phyloP scores from a whole-genome alignment of 495 filamentous ascomycete genomes.

The Tetracladium setigerum region DNA sequence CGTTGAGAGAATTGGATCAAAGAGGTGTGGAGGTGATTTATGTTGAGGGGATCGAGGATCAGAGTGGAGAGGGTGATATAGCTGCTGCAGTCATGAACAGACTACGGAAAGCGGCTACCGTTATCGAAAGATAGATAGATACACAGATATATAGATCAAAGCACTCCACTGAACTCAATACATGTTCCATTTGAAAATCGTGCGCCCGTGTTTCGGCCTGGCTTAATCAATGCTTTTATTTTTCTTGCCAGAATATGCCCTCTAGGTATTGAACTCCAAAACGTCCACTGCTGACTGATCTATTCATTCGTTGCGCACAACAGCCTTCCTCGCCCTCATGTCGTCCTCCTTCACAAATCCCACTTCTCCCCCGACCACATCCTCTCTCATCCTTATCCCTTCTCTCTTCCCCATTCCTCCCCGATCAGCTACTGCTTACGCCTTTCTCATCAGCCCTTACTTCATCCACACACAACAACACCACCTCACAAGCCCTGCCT shows the following conservation, averaged over 20 bases:
- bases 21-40: constrained; percentile 75
- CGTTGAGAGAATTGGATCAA: constrained; percentile 76
- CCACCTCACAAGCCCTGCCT: constrained; percentile 47
- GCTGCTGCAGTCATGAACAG: constrained; percentile 97
- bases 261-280: not conserved
- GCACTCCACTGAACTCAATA: not conserved
- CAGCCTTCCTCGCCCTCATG: not conserved
- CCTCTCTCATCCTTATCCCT: no score
- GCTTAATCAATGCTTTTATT: not conserved
- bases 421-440: not conserved
- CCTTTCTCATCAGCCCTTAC: not conserved
- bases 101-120: constrained; percentile 75
- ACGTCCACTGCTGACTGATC: no score
- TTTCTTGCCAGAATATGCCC: not conserved
- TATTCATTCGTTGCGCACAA: no score
- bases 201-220: no score
- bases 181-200: no score
- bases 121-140: constrained; percentile 23
- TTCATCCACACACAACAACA: not conserved
- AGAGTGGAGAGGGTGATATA: constrained; percentile 51
- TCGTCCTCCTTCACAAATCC: constrained; percentile 1
- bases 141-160: not conserved
- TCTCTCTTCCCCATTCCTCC: not conserved
- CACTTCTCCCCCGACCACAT: constrained; percentile 6
- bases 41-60: constrained; percentile 80